A percentile compares a stretch with the other conserved stretches of the same genome.
phyloP scores from a whole-genome alignment of 1,139 yeast species.

The Scheffersomyces segobiensis region DNA sequence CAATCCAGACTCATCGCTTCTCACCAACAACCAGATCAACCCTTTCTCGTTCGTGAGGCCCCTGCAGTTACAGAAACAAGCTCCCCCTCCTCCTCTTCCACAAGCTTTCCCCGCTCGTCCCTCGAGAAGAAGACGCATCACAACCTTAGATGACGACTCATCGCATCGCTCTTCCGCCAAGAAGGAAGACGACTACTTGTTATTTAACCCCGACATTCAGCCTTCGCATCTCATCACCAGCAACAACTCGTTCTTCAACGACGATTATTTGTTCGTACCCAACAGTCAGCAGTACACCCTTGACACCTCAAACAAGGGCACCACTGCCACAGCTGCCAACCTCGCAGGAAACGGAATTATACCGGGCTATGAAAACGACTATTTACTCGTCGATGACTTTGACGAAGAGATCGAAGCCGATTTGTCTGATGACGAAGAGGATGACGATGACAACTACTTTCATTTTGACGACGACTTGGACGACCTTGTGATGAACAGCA shows the following conservation, averaged over 20 bases:
- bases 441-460: conserved; percentile 39
- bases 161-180: conserved; percentile 15
- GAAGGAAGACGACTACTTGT: conserved; percentile 39
- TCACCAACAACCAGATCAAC: too few relatives aligned
- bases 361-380: conserved; percentile 40
- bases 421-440: conserved; percentile 45
- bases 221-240: conserved; percentile 41
- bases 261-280: conserved; percentile 27
- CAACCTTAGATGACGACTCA: conserved; percentile 32
- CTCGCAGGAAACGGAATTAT: conserved; percentile 14
- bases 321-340: conserved; percentile 6
- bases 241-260: conserved; percentile 17
- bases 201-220: conserved; percentile 45
- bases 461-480: conserved; percentile 41
- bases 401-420: conserved; percentile 50
- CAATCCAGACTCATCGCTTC: conserved; percentile 27
- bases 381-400: conserved; percentile 32
- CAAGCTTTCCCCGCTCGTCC: conserved; percentile 14
- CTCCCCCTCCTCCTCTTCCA: conserved; percentile 11
- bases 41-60: conserved; percentile 15
- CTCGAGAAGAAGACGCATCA: conserved; percentile 34
- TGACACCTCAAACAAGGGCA: conserved; percentile 9
- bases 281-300: conserved; percentile 11
- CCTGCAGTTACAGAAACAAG: conserved; percentile 4
- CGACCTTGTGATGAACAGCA: conserved; percentile 26